A percentile compares a stretch with the other conserved stretches of the same genome.
These are phyloP conservation scores for Alternaria consortialis DNA, from an alignment of 2,329 filamentous ascomycete genomes.

Conservation along the genomic window DNA sequence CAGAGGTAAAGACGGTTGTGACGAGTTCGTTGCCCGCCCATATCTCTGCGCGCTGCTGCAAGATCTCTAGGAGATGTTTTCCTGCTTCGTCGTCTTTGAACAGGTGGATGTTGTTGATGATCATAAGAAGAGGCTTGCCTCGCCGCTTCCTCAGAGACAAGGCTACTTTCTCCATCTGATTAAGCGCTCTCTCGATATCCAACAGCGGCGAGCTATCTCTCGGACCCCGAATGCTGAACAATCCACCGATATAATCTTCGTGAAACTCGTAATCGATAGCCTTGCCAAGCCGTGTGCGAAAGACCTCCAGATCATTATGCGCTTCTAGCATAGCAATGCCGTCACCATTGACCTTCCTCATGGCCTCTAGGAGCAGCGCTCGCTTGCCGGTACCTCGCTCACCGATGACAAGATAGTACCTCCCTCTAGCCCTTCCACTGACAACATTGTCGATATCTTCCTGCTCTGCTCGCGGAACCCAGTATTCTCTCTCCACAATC, in stretches of 20 bases:
- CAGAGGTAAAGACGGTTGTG: slow-evolving; percentile 91
- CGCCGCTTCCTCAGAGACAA: slow-evolving; percentile 70
- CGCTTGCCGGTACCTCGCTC: slow-evolving; percentile 97
- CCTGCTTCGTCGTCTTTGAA: slow-evolving; percentile 90
- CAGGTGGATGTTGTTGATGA: slow-evolving; percentile 93
- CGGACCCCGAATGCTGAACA: slow-evolving; percentile 92
- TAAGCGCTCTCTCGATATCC: slow-evolving; percentile 94
- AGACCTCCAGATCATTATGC: slow-evolving; percentile 92
- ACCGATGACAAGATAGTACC: slow-evolving; percentile 90
- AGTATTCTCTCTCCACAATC: slow-evolving; percentile 66
- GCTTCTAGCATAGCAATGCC: slow-evolving; percentile 95
- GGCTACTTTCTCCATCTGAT: slow-evolving; percentile 96
- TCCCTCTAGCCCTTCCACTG: slow-evolving; percentile 73
- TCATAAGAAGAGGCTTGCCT: slow-evolving; percentile 78
- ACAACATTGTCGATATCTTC: slow-evolving; percentile 81
- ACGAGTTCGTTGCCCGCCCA: slow-evolving; percentile 92
- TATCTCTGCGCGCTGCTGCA: slow-evolving; percentile 94
- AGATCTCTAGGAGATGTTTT: slow-evolving; percentile 85
- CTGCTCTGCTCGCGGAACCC: slow-evolving; percentile 87
- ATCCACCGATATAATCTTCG: slow-evolving; percentile 94
- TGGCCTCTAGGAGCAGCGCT: slow-evolving; percentile 91
- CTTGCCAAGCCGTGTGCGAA: slow-evolving; percentile 90
- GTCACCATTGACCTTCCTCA: slow-evolving; percentile 88
- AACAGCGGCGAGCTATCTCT: slow-evolving; percentile 89
- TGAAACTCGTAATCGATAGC: slow-evolving; percentile 96